Base-by-base conservation (phyloP, 1,139 yeast genomes). In the Debaryomycetaceae sp. region DNA sequence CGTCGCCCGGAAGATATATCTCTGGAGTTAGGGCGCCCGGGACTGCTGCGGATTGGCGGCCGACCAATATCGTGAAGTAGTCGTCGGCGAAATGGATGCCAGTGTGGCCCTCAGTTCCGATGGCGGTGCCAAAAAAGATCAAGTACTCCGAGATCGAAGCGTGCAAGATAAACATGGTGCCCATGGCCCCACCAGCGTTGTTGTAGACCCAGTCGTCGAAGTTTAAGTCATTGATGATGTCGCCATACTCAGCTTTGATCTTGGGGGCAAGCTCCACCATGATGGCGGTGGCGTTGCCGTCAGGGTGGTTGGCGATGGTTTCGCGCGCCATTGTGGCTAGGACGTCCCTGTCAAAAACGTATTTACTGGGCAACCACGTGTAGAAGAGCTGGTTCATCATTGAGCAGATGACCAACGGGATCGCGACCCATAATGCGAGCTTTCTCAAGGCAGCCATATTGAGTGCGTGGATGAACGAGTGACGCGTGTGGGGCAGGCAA, bases 131-230 rank as follows among this genome's bases (percentile, higher is more conserved):
- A 44, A 88, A 86, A 52, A 86, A 71, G 49, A 89, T 89, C 56
- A 91, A 65, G 54, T 91, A 93, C 59, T 91, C 98, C 6, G 93
- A 68, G 48, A 93, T 69, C n/a, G 97, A 89, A 10, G 97, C 96
- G 56, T 93, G 98, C 44, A 91, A 66, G 40, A 93, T 85, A 47
- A 85, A 74, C 97, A 91, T 89, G 36, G 88, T 78, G 17, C 98
- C 98, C 98, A 91, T 91, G 34, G 98, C 97, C 44, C 96, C 95
- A 34, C 98, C 98, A 6, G 98, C 98, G 49, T 86, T 88, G 71
- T 89, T 91, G 74, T 80, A 89, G 32, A 91, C 80, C 97, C 97
- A 91, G 46, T 88, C 91, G 30, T 83, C 82, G 35, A 70, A 68
- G 50, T 78, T 75, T 45, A 82, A 66, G 39, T 75, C 78, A 53